Conservation (phyloP, 331 rosid genomes). For the Acacia pycnantha region DNA sequence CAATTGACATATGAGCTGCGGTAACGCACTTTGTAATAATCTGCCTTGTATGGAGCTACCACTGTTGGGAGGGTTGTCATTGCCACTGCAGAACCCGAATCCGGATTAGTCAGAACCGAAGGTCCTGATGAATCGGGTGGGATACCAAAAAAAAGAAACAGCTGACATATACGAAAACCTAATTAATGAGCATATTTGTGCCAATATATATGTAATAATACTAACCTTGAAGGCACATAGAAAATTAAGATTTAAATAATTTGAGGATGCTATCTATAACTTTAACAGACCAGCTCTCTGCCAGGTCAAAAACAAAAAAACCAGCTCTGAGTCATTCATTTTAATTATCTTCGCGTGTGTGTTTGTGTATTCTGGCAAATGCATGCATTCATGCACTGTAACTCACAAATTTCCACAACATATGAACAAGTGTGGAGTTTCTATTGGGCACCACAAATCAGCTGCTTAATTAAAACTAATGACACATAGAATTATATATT, state of each 20-base stretch:
- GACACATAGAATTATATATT: neutral
- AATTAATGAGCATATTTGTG: neutral
- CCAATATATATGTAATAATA: neutral
- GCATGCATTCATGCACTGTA: neutral
- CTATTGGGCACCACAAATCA: constrained; percentile 29
- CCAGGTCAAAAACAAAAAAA: no score
- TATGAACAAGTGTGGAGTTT: neutral
- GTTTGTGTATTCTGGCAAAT: neutral
- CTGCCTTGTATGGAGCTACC: no score
- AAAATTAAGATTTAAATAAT: constrained; percentile 21
- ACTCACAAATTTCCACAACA: constrained; percentile 10
- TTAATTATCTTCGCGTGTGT: neutral
- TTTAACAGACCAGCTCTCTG: constrained; percentile 13
- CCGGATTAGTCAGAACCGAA: no score
- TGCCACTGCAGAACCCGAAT: no score
- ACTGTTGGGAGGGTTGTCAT: no score
- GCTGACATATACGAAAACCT: constrained; percentile 19
- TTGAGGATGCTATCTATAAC: constrained; percentile 30
- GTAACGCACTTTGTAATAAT: no score
- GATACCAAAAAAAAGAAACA: no score
- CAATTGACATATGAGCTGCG: no score
- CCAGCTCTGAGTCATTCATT: neutral
- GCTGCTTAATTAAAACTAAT: constrained; percentile 4
- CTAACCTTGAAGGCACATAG: constrained; percentile 23
- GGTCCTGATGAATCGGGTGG: no score